Evolutionary conservation across 2,329 filamentous ascomycete genomes (phyloP), one percentile per base, ranked within the genome.

Genomic region (Colletotrichum endophyticum): DNA sequence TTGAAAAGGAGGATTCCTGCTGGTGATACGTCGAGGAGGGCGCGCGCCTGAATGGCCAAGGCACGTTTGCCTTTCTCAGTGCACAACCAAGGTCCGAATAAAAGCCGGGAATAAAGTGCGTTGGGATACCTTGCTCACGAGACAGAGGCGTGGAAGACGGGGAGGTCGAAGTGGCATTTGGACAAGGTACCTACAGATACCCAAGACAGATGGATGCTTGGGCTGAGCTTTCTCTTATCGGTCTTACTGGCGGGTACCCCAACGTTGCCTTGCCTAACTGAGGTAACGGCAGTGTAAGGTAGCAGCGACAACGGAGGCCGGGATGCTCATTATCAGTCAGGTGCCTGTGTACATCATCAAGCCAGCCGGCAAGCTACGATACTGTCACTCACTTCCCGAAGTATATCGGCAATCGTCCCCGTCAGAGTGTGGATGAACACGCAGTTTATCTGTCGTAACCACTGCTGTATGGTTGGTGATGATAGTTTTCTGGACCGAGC

Each of bases 371-470:
- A 64, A 53, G 34, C 34, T 49, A 22, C 44, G 44, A 53, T 53
- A 13, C n/a, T 22, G 44, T 13, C 39, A 53, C 15, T 32, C 28
- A 22, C 28, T 32, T 15, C 34, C 27, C 28, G 59, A 61, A 72
- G 72, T 22, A 28, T 53, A 53, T 66, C 72, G 64, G 64, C 56
- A 62, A 44, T 56, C 39, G 27, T 19, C 12, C 11, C 56, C 22
- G 34, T 36, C 28, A 66, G 64, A 66, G 49, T 72, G 68, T 72
- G 72, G 61, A 75, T 66, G 72, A 75, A 72, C 68, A 59, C 66
- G 72, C 57, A 44, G 67, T 71, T 64, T 8, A 59, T 25, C 22
- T 73, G 39, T 44, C 32, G 59, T 44, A n/a, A 49, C 19, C 16
- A 72, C 68, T 53, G 39, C 25, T 62, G 27, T 9, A 66, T 49